Evolutionary conservation across 495 filamentous ascomycete species (phyloP).

Genomic region (Lasiosphaeriaceae sp.): DNA sequence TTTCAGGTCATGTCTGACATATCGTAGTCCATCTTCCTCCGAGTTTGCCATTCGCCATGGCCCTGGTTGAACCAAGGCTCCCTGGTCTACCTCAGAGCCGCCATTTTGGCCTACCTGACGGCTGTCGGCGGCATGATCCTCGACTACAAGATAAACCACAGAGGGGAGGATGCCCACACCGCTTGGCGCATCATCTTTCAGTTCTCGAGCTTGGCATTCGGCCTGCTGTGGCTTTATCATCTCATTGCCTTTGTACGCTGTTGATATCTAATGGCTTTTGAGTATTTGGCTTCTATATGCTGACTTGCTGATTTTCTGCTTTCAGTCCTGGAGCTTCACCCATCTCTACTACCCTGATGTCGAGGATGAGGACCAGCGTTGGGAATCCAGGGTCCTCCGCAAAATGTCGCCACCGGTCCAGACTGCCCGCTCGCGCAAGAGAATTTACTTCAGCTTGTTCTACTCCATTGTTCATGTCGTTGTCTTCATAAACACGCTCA

Average conservation of each 20-base stretch:
- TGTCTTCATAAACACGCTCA: slow-evolving; percentile 39
- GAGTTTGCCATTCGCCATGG: slow-evolving; percentile 52
- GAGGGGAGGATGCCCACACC: slow-evolving; percentile 23
- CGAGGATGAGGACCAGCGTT: slow-evolving; percentile 23
- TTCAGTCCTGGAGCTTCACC: slow-evolving; percentile 43
- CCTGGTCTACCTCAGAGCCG: slow-evolving; percentile 36
- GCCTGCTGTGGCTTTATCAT: slow-evolving; percentile 43
- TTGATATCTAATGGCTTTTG: not conserved
- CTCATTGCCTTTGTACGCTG: slow-evolving; percentile 37
- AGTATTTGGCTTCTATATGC: not conserved
- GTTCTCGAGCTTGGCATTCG: slow-evolving; percentile 42
- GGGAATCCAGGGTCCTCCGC: slow-evolving; percentile 24
- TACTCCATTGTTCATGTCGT: slow-evolving; percentile 44
- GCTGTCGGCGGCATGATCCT: slow-evolving; percentile 34
- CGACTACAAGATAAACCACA: slow-evolving; percentile 32
- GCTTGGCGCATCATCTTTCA: slow-evolving; percentile 42
- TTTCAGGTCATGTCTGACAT: slow-evolving; percentile 9
- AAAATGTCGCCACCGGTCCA: slow-evolving; percentile 38
- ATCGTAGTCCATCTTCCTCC: slow-evolving; percentile 43
- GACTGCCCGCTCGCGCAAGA: slow-evolving; percentile 29
- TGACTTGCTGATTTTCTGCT: not conserved
- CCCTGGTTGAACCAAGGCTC: slow-evolving; percentile 36
- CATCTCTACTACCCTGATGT: slow-evolving; percentile 42
- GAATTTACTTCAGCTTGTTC: slow-evolving; percentile 45
- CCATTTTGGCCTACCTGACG: slow-evolving; percentile 43